Evolutionary conservation across 2,329 filamentous ascomycete species (phyloP), one percentile per base, ranked within the genome.

Genomic region (Clathrospora elynae): DNA sequence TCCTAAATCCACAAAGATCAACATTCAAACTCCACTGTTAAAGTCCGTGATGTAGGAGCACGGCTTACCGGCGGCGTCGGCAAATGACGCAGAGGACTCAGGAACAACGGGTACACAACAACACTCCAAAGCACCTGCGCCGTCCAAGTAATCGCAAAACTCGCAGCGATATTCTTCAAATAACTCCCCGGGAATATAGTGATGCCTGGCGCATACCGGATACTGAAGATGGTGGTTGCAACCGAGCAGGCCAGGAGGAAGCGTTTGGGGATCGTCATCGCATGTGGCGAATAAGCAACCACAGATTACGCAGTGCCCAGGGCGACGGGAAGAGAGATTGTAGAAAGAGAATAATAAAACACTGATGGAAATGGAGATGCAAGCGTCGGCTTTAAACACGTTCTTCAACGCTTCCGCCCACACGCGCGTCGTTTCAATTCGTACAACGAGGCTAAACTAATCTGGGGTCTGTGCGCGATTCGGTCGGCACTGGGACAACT

Each of bases 31-130:
- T n/a, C n/a, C n/a, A n/a, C n/a, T n/a, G n/a, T n/a, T n/a, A n/a
- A n/a, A n/a, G n/a, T n/a, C n/a, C n/a, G n/a, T n/a, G n/a, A n/a
- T n/a, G n/a, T n/a, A n/a, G n/a, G n/a, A n/a, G n/a, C 20, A 30
- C 35, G 28, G 61, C 74, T 57, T 57, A 79, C 78, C 29, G 71
- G 59, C 5, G 81, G 78, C 9, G 72, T 68, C 3, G 82, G 82
- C 20, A 87, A 61, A 55, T 82, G 69, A 46, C 79, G 75, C 32
- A 86, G 55, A 2, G 82, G 81, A 25, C 77, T 83, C 46, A 86
- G 71, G 46, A 75, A 79, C 22, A 73, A 67, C 3, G 83, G 84
- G 55, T 82, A 85, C 29, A 86, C 55, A 7, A 83, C 35, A 0
- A 79, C 58, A 4, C 41, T 61, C 66, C 72, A 82, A 17, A 67